Percentiles rank a stretch among this genome's conserved stretches.
Conservation (phyloP, 108 stramenopile genomes). For the Phaeodactylum tricornutum region DNA sequence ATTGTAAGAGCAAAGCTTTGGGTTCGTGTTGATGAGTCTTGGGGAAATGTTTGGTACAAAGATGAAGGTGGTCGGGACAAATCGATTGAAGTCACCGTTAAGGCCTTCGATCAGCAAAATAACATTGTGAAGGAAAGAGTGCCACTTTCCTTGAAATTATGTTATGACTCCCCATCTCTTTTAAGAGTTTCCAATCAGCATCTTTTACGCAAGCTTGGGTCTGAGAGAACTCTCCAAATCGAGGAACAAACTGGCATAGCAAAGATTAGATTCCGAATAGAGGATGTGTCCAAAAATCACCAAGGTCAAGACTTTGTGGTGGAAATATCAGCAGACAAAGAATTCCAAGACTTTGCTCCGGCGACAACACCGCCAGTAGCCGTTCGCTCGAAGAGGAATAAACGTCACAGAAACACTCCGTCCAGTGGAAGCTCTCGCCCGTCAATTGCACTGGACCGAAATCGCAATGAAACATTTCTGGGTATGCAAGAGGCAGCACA, state of each 20-base stretch:
- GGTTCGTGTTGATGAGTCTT: slow-evolving; percentile 19
- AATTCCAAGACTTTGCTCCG: slow-evolving; percentile 58
- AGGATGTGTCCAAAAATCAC: slow-evolving; percentile 88
- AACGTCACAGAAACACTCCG: slow-evolving; percentile 29
- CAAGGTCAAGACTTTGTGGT: slow-evolving; percentile 72
- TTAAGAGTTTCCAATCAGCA: slow-evolving; percentile 62
- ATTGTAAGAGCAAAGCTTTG: slow-evolving; percentile 38
- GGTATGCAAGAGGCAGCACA: too few relatives aligned
- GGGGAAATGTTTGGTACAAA: slow-evolving; percentile 79
- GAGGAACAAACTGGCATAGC: slow-evolving; percentile 24
- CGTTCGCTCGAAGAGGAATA: slow-evolving; percentile 77
- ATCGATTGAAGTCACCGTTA: slow-evolving; percentile 54
- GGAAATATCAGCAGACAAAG: slow-evolving; percentile 37
- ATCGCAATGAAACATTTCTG: too few relatives aligned
- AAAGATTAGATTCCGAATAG: slow-evolving; percentile 56
- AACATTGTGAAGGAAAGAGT: slow-evolving; percentile 12
- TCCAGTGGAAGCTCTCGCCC: background rate
- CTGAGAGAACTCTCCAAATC: slow-evolving; percentile 17
- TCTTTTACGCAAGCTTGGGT: slow-evolving; percentile 40
- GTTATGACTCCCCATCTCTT: slow-evolving; percentile 16
- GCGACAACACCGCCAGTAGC: slow-evolving; percentile 53
- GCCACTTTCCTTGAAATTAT: slow-evolving; percentile 23
- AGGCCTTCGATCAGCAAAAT: slow-evolving; percentile 38
- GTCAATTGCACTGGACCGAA: too few relatives aligned
- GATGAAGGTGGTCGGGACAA: slow-evolving; percentile 89